These are phyloP conservation scores for Sporopachydermia quercuum DNA, from an alignment of 805 yeast species.

Conservation along the genomic window DNA sequence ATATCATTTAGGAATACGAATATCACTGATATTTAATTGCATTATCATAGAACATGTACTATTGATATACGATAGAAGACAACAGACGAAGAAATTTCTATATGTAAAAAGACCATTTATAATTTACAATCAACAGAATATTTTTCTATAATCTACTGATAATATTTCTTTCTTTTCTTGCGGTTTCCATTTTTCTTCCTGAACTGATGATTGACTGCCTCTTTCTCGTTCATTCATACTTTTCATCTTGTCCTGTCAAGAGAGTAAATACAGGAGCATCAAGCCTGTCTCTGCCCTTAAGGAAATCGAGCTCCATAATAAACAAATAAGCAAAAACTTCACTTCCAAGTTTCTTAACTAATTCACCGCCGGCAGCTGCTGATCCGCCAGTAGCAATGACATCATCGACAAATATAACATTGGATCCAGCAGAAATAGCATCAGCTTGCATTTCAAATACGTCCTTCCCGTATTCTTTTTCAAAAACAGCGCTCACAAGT, in stretches of 20 bases:
- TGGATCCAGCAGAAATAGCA: slow-evolving; percentile 66
- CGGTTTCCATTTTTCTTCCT: too few species aligned
- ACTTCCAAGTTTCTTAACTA: slow-evolving; percentile 53
- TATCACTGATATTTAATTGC: too few species aligned
- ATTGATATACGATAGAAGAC: too few species aligned
- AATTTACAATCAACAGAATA: too few species aligned
- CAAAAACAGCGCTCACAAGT: slow-evolving; percentile 51
- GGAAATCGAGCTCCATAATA: slow-evolving; percentile 88
- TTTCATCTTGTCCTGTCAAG: slow-evolving; percentile 65
- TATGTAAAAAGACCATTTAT: too few species aligned
- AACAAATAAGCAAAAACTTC: slow-evolving; percentile 69
- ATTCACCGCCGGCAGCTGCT: slow-evolving; percentile 85
- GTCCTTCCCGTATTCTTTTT: slow-evolving; percentile 90
- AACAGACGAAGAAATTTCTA: too few species aligned
- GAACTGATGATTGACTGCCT: too few species aligned
- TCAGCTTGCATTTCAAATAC: slow-evolving; percentile 77
- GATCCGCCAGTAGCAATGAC: slow-evolving; percentile 98
- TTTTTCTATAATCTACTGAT: too few species aligned
- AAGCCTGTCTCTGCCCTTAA: slow-evolving; percentile 83
- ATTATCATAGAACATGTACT: too few species aligned
- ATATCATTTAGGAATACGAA: too few species aligned
- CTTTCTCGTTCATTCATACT: slow-evolving; percentile 10
- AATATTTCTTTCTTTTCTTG: too few species aligned
- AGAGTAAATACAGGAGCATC: slow-evolving; percentile 82
- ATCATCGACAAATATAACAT: slow-evolving; percentile 83